Evolutionary conservation across 768 basidiomycete genomes (phyloP), one percentile per base, ranked within the genome.

Genomic region (Cytidiella melzeri): DNA sequence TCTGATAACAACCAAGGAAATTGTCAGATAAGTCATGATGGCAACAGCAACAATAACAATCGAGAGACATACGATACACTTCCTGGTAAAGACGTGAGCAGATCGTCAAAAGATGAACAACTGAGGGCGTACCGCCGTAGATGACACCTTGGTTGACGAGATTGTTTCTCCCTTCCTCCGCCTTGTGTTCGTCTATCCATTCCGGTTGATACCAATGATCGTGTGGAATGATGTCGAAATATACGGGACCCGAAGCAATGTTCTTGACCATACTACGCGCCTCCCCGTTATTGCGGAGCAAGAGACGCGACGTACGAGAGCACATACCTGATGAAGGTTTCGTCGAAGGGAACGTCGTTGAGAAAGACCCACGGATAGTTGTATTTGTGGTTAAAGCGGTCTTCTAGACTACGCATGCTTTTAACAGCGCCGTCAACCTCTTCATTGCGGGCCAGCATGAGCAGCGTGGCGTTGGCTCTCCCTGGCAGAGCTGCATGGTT

Each of bases 341-440:
- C 80, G 11, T 75, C 71, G 64, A 95, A 94, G 0, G 80, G 77
- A 53, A 79, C 77, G 43, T 96, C 92, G 62, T 95, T 95, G 51
- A 97, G 71, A 67, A 96, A 87, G 21, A 92, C 83, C 64, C 88
- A 95, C 4, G 91, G 89, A 60, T 96, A 95, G 19, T 76, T 73
- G 57, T 79, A 87, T 52, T 74, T 77, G 39, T 72, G 69, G 67
- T 96, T 96, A 70, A 96, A 96, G 30, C 86, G 72, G 61, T 90
- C 84, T 67, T 98, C 95, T 68, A 92, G 67, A 63, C 86, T 77
- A 54, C 76, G 76, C 56, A 92, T 80, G 54, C 83, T 84, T 34
- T 68, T 67, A 46, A 86, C 66, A 40, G 83, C 76, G 15, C 75
- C 73, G 18, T 73, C 55, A 5, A 84, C 55, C 51, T 89, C 86